Percentiles rank a stretch among this genome's conserved stretches.
These are phyloP conservation scores for Cicer bijugum DNA, from an alignment of 306 rosid genomes.

Conservation along the genomic window DNA sequence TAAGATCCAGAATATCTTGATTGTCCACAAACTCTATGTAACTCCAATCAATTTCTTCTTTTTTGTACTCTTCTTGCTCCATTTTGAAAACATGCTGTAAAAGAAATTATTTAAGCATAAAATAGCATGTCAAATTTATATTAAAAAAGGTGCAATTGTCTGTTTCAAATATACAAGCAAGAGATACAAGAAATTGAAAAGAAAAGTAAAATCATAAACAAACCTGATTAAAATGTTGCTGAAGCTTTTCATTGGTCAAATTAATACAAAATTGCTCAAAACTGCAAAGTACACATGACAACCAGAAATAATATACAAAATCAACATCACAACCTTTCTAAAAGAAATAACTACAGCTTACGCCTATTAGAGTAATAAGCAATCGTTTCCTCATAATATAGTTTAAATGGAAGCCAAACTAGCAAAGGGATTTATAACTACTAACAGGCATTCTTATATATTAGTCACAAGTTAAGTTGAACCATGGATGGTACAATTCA, in stretches of 20 bases:
- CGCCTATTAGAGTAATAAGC: too few species aligned
- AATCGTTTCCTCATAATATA: too few species aligned
- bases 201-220: conserved; percentile 35
- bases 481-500: too few species aligned
- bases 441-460: too few species aligned
- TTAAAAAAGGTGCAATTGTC: background rate
- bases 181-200: conserved; percentile 26
- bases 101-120: conserved; percentile 43
- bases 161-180: conserved; percentile 32
- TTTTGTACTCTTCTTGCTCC: conserved; percentile 99
- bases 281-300: conserved; percentile 53
- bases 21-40: conserved; percentile 99
- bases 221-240: conserved; percentile 99
- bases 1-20: conserved; percentile 91
- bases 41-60: conserved; percentile 99
- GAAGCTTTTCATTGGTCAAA: conserved; percentile 98
- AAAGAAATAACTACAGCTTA: too few species aligned
- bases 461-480: too few species aligned
- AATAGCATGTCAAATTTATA: conserved; percentile 26
- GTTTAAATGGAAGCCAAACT: too few species aligned
- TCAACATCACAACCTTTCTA: too few species aligned
- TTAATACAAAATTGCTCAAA: conserved; percentile 99
- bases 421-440: too few species aligned
- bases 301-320: conserved; percentile 25
- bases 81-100: conserved; percentile 98